phyloP scores from a whole-genome alignment of 169 alveolate genomes.

The Plasmodium chabaudi region DNA sequence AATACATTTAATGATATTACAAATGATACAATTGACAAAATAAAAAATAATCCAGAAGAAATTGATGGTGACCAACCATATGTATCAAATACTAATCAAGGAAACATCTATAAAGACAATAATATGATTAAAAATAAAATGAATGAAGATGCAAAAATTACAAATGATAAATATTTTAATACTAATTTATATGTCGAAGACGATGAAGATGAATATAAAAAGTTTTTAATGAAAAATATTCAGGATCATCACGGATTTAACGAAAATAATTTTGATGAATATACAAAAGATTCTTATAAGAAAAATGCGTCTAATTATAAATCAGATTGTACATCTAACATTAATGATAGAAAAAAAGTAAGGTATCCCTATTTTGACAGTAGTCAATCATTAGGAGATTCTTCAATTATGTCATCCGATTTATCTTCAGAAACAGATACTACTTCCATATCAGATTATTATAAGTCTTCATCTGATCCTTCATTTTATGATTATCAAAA shows the following conservation, averaged over 20 bases:
- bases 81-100: no score
- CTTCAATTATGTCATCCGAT: conserved; percentile 5
- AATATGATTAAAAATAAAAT: no score
- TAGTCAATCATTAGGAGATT: conserved; percentile 7
- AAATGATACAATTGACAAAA: background rate
- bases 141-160: no score
- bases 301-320: conserved; percentile 1
- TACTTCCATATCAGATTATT: conserved; percentile 9
- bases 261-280: background rate
- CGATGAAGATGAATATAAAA: background rate
- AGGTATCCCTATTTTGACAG: background rate
- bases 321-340: conserved; percentile 19
- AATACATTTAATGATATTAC: background rate
- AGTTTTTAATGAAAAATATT: background rate
- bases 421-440: background rate
- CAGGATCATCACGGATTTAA: background rate
- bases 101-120: no score
- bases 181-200: no score
- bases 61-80: no score
- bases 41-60: background rate
- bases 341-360: background rate
- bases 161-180: no score
- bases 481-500: conserved; percentile 15
- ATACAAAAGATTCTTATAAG: background rate
- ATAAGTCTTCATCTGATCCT: background rate